Conservation (phyloP, 2,329 filamentous ascomycete genomes). For the Cytospora schulzeri region DNA sequence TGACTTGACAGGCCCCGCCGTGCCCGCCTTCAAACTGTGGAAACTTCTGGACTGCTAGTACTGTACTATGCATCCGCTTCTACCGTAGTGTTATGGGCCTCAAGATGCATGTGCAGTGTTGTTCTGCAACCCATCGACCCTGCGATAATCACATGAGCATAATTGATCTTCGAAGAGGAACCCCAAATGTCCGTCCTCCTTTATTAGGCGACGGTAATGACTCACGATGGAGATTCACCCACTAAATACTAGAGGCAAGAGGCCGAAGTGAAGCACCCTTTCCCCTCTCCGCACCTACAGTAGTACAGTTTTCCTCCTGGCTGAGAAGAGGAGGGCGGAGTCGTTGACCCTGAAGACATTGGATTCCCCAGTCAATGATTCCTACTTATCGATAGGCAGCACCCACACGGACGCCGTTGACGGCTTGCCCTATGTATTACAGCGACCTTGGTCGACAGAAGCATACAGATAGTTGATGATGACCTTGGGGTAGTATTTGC, state of each 20-base stretch:
- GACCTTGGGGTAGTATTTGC: conserved; percentile 33
- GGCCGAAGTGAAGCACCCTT: no score
- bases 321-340: no score
- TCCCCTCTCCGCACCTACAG: no score
- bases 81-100: conserved; percentile 1
- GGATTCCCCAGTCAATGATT: conserved; percentile 1
- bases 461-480: conserved; percentile 30
- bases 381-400: conserved; percentile 22
- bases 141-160: background rate
- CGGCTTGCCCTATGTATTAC: conserved; percentile 16
- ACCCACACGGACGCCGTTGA: conserved; percentile 23
- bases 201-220: background rate
- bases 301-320: no score
- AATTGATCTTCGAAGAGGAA: background rate
- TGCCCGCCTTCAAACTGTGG: background rate
- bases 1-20: background rate
- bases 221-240: background rate
- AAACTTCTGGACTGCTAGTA: background rate
- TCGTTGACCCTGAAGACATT: background rate
- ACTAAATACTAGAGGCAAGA: background rate
- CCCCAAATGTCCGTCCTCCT: background rate
- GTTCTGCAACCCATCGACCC: background rate
- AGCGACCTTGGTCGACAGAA: background rate
- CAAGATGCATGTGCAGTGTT: background rate
- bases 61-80: background rate